Base-by-base conservation (phyloP, 2,329 filamentous ascomycete species). In the Microdochium paspali region DNA sequence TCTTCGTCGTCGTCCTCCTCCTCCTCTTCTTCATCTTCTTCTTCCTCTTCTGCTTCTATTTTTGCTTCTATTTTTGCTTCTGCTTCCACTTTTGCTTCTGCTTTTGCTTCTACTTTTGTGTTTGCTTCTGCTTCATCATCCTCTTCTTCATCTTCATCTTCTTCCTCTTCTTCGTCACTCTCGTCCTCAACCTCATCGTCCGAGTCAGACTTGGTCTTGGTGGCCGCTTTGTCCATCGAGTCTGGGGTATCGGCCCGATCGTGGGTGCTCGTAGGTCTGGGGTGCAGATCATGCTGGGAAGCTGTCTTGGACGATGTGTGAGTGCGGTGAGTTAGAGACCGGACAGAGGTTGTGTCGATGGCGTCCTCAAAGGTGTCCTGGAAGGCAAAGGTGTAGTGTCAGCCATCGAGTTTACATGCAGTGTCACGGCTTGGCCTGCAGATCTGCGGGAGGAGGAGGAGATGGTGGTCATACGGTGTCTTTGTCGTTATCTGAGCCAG, bases 311-410 rank as follows among this genome's bases (percentile, higher is more conserved):
- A 66, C 20, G 60, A 50, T 45, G 64, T 70, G 60, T 73, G 42
- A 10, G 6, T 24, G 23, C 24, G 67, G 54, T 71, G 72, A 31
- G 77, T 81, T 51, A 89, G 66, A 24, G 84, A 88, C 51, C 84
- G 79, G 46, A 79, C 71, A 28, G 80, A 82, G 43, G 71, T 66
- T 50, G 74, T 78, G 64, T 87, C 85, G 56, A 80, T 70, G 47
- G 87, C 89, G 72, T 95, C 89, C 68, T 95, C 88, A 60, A 94
- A 95, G 15, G 78, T 79, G 58, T 90, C 84, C 84, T 88, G n/a
- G n/a, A 54, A 46, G 50, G n/a, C 43, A 2, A 21, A 45, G 18
- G 18, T 15, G 13, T 7, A 3, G 10, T n/a, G 35, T 40, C 18
- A 40, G 35, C 12, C 15, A 7, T 20, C 23, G 35, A 40, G 35